Conservation (phyloP, 2,329 filamentous ascomycete genomes). For the Penicillium sp. region DNA sequence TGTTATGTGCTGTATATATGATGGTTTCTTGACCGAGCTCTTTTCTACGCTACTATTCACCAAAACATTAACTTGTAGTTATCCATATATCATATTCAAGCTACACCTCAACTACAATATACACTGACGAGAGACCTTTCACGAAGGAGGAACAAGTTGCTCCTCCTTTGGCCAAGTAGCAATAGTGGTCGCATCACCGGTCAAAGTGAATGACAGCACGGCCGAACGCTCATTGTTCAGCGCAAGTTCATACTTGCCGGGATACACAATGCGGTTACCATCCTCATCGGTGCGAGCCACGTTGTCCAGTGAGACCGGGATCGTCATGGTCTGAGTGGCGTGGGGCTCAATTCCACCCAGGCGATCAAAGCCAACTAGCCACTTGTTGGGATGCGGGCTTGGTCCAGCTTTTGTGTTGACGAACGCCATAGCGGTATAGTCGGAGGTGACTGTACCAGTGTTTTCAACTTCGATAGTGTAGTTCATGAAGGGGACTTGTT, state of each 20-base stretch:
- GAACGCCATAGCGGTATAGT: conserved; percentile 43
- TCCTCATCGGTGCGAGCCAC: conserved; percentile 36
- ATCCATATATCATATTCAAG: not conserved
- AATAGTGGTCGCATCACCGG: conserved; percentile 30
- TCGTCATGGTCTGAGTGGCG: conserved; percentile 22
- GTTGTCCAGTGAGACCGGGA: conserved; percentile 39
- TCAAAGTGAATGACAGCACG: conserved; percentile 32
- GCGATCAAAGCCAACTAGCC: conserved; percentile 40
- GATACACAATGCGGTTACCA: conserved; percentile 41
- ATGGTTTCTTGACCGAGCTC: conserved; percentile 7
- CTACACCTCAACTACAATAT: not conserved
- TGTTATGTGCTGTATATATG: conserved; percentile 8
- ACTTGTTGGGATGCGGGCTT: conserved; percentile 41
- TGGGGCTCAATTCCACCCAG: conserved; percentile 25
- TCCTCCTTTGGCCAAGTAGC: conserved; percentile 34
- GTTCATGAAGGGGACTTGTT: conserved; percentile 38
- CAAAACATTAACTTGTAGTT: not conserved
- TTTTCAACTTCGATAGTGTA: conserved; percentile 37
- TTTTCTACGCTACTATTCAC: not conserved
- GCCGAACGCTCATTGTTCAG: conserved; percentile 40
- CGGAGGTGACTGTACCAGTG: conserved; percentile 34
- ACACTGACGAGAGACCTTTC: not conserved
- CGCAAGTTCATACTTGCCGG: conserved; percentile 41
- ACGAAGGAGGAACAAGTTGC: conserved; percentile 19
- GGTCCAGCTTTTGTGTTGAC: conserved; percentile 39